Base-by-base conservation (phyloP, 768 basidiomycete genomes). In the Suillus alpinus region DNA sequence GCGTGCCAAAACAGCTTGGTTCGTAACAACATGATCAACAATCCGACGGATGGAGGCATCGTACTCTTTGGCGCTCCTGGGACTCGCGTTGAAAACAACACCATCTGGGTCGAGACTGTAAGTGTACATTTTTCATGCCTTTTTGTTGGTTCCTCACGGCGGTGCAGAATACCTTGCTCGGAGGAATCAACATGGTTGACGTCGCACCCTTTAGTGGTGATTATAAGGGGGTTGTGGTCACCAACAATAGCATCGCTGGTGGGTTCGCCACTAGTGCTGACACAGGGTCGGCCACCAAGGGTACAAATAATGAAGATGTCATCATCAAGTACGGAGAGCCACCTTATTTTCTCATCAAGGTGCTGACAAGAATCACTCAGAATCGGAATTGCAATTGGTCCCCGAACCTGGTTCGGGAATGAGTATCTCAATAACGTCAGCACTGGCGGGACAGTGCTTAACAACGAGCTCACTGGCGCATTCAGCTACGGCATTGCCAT, bases 171-270 rank as follows among this genome's bases (percentile, higher is more conserved):
- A 91, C 88, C 0, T 74, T 89, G 3, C 78, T 90, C 6, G 90
- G 89, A 41, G 89, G 89, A 8, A 89, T 92, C 67, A 91, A 91
- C 65, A 72, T 92, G 80, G 91, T 92, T 12, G 89, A 91, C 66
- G 83, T 86, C 60, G 68, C 76, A 8, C 89, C 91, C 7, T 92
- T 80, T 75, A 68, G 68, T n/a, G 91, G 90, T 1, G 74, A 89
- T 69, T 92, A 82, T 68, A 78, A 80, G 0, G 81, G 82, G 31
- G 87, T 87, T 4, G 73, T 89, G 20, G 88, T 92, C 8, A 78
- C 77, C 40, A 80, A 89, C 68, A 92, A 92, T 66, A 77, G 69
- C 32, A 86, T 92, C 63, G 63, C 81, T 3, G 91, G 91, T 16
- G 91, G 86, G 6, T 89, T 88, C 66, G 83, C 89, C 6, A 84